Evolutionary conservation across 1,284 basidiomycete species (phyloP), one percentile per base, ranked within the genome.

Genomic region (Mycosarcoma mackinlayi): DNA sequence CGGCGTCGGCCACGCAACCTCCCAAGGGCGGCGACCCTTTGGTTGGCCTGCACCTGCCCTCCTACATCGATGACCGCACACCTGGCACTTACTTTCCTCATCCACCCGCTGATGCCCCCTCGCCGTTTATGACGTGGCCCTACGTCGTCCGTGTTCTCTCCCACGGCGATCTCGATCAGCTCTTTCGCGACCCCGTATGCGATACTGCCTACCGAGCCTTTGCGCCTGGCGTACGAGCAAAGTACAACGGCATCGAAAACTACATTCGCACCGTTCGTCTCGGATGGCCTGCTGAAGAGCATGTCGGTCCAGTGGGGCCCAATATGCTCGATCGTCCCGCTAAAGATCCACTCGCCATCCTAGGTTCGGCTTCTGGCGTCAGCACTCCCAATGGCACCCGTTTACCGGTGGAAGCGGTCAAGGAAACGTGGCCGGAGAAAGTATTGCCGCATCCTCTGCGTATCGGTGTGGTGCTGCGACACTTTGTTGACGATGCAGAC

Each of bases 121-220:
- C 48, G 4, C 37, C 27, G 4, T 61, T 66, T 19, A 67, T 72
- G 69, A 58, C 61, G 3, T 72, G 69, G 69, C 4, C 39, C 1
- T 65, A 65, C 54, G 47, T 73, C 16, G 24, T 56, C 21, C 14
- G 47, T 3, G 33, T 65, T 7, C 53, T 73, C 7, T 50, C 59
- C 14, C 40, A 50, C 9, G 77, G 76, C 23, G 73, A 78, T 58
- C 54, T 78, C 11, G 73, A 76, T 44, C 47, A 74, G 21, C 73
- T 78, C n/a, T 59, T 59, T 16, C 68, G 77, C 33, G 55, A 71
- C 35, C 49, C 64, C 1, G 42, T 34, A 0, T 76, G 73, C 54
- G 75, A 78, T 37, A 42, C 49, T 0, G 63, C 54, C 27, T 78
- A 78, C 25, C 62, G 71, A n/a, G 59, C 56, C 1, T 78, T 65